Evolutionary conservation across 2,329 filamentous ascomycete species (phyloP).

Genomic region (Aspergillus arachidicola): DNA sequence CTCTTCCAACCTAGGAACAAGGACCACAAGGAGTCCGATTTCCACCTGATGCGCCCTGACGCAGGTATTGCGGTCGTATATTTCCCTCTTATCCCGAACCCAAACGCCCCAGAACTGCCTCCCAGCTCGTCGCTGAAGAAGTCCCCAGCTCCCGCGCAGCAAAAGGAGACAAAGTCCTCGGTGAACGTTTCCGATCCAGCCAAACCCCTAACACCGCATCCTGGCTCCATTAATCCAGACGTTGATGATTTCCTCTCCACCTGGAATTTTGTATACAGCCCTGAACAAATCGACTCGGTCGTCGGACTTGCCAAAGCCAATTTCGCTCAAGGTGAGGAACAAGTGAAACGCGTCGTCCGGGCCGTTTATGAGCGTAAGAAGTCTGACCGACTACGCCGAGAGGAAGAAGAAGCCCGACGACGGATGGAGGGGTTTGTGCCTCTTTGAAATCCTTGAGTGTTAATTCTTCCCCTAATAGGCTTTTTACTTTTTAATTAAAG

Average conservation of each 20-base stretch:
- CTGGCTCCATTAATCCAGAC: constrained; percentile 75
- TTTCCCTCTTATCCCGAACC: constrained; percentile 84
- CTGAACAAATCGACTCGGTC: constrained; percentile 84
- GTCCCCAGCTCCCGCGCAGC: constrained; percentile 24
- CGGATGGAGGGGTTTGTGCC: constrained; percentile 36
- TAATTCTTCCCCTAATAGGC: too few species aligned
- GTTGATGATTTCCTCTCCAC: constrained; percentile 86
- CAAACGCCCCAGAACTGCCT: constrained; percentile 42
- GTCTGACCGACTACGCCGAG: constrained; percentile 47
- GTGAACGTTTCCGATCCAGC: constrained; percentile 21
- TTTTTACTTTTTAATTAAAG: not conserved
- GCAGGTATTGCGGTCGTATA: constrained; percentile 90
- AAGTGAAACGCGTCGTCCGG: constrained; percentile 75
- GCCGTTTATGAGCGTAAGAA: constrained; percentile 95
- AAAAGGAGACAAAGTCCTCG: constrained; percentile 23
- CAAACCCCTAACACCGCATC: constrained; percentile 47
- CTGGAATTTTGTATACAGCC: constrained; percentile 97
- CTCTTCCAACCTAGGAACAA: constrained; percentile 48
- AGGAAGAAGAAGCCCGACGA: constrained; percentile 29
- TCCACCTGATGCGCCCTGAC: constrained; percentile 71
- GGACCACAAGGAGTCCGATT: constrained; percentile 64
- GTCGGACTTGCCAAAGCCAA: constrained; percentile 82
- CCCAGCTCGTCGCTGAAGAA: constrained; percentile 25
- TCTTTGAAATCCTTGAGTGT: constrained; percentile 18
- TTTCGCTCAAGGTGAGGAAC: constrained; percentile 77